Evolutionary conservation across 768 basidiomycete species (phyloP).

Genomic region (Trametes cingulata): DNA sequence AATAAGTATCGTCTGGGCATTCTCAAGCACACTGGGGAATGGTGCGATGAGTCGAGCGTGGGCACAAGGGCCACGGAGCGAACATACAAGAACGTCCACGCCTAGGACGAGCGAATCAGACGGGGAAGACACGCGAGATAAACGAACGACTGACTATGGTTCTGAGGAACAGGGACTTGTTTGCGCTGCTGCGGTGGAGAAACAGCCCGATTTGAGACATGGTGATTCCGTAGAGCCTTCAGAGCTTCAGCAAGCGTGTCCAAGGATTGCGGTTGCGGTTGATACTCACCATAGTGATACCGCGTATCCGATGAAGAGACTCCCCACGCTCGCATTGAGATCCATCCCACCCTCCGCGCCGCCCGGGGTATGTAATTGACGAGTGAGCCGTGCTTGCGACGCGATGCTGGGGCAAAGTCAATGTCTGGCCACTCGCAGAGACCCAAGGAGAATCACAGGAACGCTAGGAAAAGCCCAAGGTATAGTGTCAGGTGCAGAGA

Average conservation of each 20-base stretch:
- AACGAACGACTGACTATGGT: neutral
- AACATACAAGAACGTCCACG: neutral
- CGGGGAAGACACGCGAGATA: neutral
- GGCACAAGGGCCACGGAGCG: too few relatives aligned
- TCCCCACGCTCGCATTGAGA: neutral
- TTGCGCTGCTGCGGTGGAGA: neutral
- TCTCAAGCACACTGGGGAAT: neutral
- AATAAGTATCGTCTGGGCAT: neutral
- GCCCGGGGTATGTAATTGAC: too few relatives aligned
- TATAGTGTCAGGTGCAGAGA: too few relatives aligned
- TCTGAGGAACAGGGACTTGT: neutral
- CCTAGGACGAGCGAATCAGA: neutral
- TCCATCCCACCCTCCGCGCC: neutral
- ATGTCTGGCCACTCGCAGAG: too few relatives aligned
- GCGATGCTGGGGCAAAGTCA: too few relatives aligned
- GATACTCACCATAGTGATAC: slow-evolving; percentile 1
- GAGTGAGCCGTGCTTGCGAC: too few relatives aligned
- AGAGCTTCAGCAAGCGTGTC: neutral
- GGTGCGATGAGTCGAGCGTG: neutral
- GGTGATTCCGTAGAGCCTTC: neutral
- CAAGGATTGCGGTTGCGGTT: neutral
- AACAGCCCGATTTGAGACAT: slow-evolving; percentile 1
- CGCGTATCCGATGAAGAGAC: slow-evolving; percentile 4
- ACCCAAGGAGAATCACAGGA: too few relatives aligned
- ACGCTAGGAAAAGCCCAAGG: too few relatives aligned